phyloP scores from a whole-genome alignment of 768 basidiomycete species.

The Paxillus rubicundulus region DNA sequence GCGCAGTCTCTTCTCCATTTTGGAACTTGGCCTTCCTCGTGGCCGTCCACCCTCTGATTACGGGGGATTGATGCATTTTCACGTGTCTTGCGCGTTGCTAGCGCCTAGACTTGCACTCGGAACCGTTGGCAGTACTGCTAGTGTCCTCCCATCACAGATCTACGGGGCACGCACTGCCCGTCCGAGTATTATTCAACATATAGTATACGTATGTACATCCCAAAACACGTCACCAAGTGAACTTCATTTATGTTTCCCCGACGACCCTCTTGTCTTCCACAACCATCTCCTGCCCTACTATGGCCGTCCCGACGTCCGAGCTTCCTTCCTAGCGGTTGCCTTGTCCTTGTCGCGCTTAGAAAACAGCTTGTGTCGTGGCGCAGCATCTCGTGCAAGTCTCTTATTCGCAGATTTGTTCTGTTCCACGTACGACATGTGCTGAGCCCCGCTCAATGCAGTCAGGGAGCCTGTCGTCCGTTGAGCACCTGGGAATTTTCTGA shows the following conservation, averaged over 20 bases:
- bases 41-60: conserved; percentile 23
- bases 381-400: conserved; percentile 54
- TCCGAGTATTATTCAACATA: no score
- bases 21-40: conserved; percentile 23
- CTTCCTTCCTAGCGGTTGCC: conserved; percentile 50
- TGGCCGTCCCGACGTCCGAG: conserved; percentile 30
- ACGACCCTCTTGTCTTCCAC: not conserved
- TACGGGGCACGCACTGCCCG: no score
- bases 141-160: no score
- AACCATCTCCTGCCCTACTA: conserved; percentile 10
- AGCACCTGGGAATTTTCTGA: conserved; percentile 57
- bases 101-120: conserved; percentile 20
- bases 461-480: conserved; percentile 82
- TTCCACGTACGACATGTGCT: conserved; percentile 91
- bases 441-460: conserved; percentile 80
- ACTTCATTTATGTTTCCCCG: conserved; percentile 5
- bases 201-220: not conserved
- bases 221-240: not conserved
- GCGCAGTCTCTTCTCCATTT: conserved; percentile 4
- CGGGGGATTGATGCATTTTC: conserved; percentile 27
- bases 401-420: conserved; percentile 91
- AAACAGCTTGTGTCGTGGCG: conserved; percentile 75
- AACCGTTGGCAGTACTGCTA: not conserved
- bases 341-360: conserved; percentile 79
- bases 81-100: conserved; percentile 24